These are phyloP conservation scores for Fragilariopsis cylindrus DNA, from an alignment of 108 stramenopile species.

Conservation along the genomic window DNA sequence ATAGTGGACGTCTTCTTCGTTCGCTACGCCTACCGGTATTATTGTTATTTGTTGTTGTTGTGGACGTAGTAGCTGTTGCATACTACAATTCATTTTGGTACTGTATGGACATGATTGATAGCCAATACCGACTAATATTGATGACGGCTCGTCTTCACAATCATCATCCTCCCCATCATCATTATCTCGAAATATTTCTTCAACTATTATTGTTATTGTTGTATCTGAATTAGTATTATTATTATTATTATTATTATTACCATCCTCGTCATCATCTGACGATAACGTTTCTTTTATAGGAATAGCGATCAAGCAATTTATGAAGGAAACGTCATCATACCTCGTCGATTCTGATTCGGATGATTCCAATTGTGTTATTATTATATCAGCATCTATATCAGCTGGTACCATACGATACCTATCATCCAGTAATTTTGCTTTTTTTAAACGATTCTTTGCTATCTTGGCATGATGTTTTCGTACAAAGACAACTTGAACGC, in stretches of 20 bases:
- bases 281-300: conserved; percentile 13
- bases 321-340: neutral
- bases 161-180: neutral
- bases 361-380: neutral
- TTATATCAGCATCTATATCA: neutral
- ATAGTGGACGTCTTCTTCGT: no score
- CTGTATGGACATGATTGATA: conserved; percentile 45
- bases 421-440: conserved; percentile 47
- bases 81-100: conserved; percentile 26
- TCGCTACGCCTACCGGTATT: neutral
- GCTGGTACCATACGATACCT: conserved; percentile 66
- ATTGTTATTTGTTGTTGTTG: neutral
- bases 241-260: conserved; percentile 6
- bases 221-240: conserved; percentile 28
- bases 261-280: neutral
- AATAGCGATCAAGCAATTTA: neutral
- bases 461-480: conserved; percentile 53
- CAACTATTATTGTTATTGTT: neutral
- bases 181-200: neutral
- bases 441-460: conserved; percentile 50
- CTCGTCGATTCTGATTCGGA: conserved; percentile 10
- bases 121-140: conserved; percentile 23
- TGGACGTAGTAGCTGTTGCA: no score
- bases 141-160: neutral
- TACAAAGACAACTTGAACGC: conserved; percentile 35